Base-by-base conservation (phyloP, 1,284 basidiomycete species). In the Apiotrichum sp. region DNA sequence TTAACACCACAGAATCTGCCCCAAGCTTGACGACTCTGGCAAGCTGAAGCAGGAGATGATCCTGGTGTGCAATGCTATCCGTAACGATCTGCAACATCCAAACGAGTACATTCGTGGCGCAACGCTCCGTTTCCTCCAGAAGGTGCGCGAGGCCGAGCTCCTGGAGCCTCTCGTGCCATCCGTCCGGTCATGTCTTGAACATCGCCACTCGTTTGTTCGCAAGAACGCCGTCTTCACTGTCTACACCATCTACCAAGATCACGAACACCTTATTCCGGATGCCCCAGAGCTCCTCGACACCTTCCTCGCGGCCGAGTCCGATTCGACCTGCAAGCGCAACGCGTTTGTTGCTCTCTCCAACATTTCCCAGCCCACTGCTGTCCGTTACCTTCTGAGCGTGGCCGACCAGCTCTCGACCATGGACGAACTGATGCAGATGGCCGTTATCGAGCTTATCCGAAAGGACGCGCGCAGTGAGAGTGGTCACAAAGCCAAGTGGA, bases 21-120 rank as follows among this genome's bases (percentile, higher is more conserved):
- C 96, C 32, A 98, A 98, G 77, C 88, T 96, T 65, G 96, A 98
- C 68, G 93, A 98, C 63, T 86, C 85, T 63, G 96, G 96, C 55
- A 98, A 98, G 79, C 79, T 98, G 68, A 98, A 97, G 82, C 96
- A 98, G 78, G 96, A 98, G 80, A 98, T 98, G 96, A 98, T 98
- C 70, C 83, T 99, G 47, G 95, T 98, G 47, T 93, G 95, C 69
- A 98, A 98, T 71, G 93, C 93, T 49, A 92, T 98, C 73, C 88
- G 93, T 62, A 98, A 98, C 77, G 95, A 98, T 79, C 83, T 98
- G 55, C 95, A 98, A 89, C 96, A 98, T 72, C 93, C 96, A 6
- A 98, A 99, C 74, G 96, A 99, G 80, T 99, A 98, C 78, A 98
- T 98, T 66, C 89, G 96, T 41, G 96, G 96, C 51, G 91, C 92